phyloP scores from a whole-genome alignment of 1,284 basidiomycete species.

The Puccinia novopanici region DNA sequence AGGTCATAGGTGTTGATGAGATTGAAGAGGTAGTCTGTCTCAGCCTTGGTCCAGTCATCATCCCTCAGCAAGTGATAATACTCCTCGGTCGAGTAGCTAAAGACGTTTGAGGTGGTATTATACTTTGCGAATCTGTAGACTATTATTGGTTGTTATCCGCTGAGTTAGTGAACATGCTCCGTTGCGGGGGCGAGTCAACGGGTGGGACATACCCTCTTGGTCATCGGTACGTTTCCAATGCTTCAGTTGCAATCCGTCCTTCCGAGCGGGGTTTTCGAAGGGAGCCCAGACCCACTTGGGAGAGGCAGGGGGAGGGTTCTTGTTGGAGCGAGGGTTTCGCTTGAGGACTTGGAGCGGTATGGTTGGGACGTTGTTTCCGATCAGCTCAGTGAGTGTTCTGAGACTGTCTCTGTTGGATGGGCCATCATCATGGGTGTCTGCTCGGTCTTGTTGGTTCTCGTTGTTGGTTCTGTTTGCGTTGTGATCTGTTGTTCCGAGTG shows the following conservation, averaged over 20 bases:
- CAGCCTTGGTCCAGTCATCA: slow-evolving; percentile 84
- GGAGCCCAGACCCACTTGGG: slow-evolving; percentile 20
- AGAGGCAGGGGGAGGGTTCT: not conserved
- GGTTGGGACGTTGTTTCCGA: slow-evolving; percentile 33
- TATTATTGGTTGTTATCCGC: not conserved
- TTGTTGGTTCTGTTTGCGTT: not conserved
- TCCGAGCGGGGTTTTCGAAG: slow-evolving; percentile 31
- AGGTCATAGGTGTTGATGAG: slow-evolving; percentile 80
- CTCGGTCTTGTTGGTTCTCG: not conserved
- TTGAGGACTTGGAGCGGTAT: slow-evolving; percentile 27
- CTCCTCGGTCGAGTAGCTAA: slow-evolving; percentile 86
- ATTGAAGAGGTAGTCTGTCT: slow-evolving; percentile 89
- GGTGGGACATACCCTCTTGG: slow-evolving; percentile 17
- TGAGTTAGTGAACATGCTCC: not conserved
- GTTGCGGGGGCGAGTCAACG: not conserved
- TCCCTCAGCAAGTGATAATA: slow-evolving; percentile 79
- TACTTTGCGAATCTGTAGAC: slow-evolving; percentile 70
- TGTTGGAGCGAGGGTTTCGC: not conserved
- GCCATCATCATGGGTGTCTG: too few relatives aligned
- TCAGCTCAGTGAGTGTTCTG: not conserved
- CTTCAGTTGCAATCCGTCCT: slow-evolving; percentile 37
- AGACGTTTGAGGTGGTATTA: slow-evolving; percentile 70
- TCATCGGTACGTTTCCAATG: slow-evolving; percentile 39
- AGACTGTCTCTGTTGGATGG: too few relatives aligned
- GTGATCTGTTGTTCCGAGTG: not conserved